Percentiles rank a stretch among this genome's conserved stretches.
These are phyloP conservation scores for Dovyalis caffra DNA, from an alignment of 345 rosid genomes.

Conservation along the genomic window DNA sequence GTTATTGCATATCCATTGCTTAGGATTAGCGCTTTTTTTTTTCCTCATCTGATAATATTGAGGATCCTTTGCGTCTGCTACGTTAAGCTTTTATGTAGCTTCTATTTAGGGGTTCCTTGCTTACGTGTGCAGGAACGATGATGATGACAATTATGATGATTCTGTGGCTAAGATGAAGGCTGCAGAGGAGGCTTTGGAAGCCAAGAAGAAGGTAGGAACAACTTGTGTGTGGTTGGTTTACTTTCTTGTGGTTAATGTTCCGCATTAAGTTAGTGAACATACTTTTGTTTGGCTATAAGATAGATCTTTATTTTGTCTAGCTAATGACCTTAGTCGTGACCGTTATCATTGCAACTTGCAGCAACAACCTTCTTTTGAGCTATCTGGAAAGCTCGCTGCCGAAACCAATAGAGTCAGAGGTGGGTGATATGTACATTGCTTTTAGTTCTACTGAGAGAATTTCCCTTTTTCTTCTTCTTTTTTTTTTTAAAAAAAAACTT, in stretches of 20 bases:
- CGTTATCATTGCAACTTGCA: conserved; percentile 34
- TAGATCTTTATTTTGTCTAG: conserved; percentile 6
- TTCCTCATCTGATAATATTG: background rate
- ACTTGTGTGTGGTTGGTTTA: background rate
- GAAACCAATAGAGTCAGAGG: conserved; percentile 95
- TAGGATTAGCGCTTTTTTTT: too few relatives aligned
- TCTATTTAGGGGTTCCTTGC: conserved; percentile 21
- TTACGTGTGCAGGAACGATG: conserved; percentile 51
- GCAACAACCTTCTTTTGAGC: conserved; percentile 90
- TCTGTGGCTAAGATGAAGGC: conserved; percentile 82
- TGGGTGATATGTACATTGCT: conserved; percentile 14
- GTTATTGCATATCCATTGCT: background rate
- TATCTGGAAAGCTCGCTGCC: conserved; percentile 96
- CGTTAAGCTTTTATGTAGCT: conserved; percentile 15
- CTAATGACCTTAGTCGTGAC: conserved; percentile 9
- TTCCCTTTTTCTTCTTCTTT: background rate
- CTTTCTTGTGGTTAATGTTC: background rate
- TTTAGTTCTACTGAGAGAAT: background rate
- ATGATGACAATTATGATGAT: conserved; percentile 52
- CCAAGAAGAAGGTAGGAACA: conserved; percentile 63
- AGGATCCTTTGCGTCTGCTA: conserved; percentile 1
- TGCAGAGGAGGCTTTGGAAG: conserved; percentile 79
- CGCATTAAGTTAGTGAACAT: background rate
- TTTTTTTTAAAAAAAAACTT: background rate
- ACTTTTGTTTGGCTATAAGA: conserved; percentile 7